These are phyloP conservation scores for Halophytophthora batemanensis DNA, from an alignment of 352 stramenopile genomes.

Conservation along the genomic window DNA sequence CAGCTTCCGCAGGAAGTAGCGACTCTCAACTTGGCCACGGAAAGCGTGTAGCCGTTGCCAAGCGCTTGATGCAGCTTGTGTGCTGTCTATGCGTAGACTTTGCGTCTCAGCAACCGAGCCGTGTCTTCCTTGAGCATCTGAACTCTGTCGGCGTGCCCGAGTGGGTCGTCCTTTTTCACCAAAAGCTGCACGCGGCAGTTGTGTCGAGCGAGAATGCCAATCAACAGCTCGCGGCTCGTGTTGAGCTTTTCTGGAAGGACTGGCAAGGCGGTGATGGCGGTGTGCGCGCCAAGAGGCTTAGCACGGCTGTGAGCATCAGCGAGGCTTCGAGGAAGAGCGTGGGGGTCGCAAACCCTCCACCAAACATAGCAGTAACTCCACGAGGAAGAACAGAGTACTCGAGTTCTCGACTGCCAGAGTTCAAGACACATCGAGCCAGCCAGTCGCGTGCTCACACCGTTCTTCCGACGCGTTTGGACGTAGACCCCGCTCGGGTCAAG, in stretches of 20 bases:
- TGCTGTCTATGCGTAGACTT: constrained; percentile 36
- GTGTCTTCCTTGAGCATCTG: constrained; percentile 18
- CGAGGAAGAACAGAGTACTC: too few relatives aligned
- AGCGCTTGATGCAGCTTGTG: constrained; percentile 34
- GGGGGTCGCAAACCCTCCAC: too few relatives aligned
- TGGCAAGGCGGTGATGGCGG: constrained; percentile 12
- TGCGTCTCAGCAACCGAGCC: constrained; percentile 18
- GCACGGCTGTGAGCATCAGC: background rate
- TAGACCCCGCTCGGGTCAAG: background rate
- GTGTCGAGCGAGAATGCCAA: background rate
- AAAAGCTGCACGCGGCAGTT: background rate
- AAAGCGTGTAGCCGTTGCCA: constrained; percentile 20
- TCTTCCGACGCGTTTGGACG: background rate
- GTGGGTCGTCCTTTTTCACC: constrained; percentile 25
- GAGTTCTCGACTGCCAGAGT: too few relatives aligned
- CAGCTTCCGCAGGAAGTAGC: background rate
- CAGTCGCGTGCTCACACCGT: too few relatives aligned
- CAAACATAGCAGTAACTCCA: too few relatives aligned
- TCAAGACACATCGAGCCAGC: too few relatives aligned
- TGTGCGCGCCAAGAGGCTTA: background rate
- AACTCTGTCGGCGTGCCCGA: constrained; percentile 15
- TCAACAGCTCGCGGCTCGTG: background rate
- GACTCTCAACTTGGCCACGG: background rate
- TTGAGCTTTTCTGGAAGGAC: constrained; percentile 30
- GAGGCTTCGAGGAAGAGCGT: background rate